These are phyloP conservation scores for Trapa incisa DNA, from an alignment of 345 rosid species.

Conservation along the genomic window DNA sequence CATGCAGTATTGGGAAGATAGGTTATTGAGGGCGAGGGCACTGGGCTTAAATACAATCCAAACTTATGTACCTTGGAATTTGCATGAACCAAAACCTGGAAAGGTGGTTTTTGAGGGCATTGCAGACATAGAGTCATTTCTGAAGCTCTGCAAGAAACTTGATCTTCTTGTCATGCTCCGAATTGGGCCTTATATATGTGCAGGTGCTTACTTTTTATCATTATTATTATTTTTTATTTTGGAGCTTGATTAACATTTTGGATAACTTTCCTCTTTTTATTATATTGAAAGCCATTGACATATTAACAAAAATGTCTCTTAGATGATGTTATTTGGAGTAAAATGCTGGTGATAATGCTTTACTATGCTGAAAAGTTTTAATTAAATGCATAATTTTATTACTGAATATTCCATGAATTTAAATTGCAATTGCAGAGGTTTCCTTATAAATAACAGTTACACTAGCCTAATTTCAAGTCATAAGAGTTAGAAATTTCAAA, in stretches of 20 bases:
- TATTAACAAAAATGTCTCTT: background rate
- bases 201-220: slow-evolving; percentile 27
- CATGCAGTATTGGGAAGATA: slow-evolving; percentile 81
- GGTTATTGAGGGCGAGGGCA: slow-evolving; percentile 73
- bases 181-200: slow-evolving; percentile 87
- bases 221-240: background rate
- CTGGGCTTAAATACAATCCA: slow-evolving; percentile 83
- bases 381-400: background rate
- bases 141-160: slow-evolving; percentile 70
- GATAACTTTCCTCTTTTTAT: background rate
- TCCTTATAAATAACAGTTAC: background rate
- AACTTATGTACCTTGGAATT: slow-evolving; percentile 88
- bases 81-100: slow-evolving; percentile 84
- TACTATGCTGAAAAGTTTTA: background rate
- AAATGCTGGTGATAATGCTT: background rate
- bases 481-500: background rate
- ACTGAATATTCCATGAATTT: background rate
- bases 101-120: slow-evolving; percentile 61
- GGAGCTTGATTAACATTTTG: background rate
- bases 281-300: background rate
- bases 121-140: slow-evolving; percentile 56
- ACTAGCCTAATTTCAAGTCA: background rate
- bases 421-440: background rate
- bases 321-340: background rate
- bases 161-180: slow-evolving; percentile 87